These are phyloP conservation scores for Ciborinia camelliae DNA, from an alignment of 2,329 filamentous ascomycete species.

Conservation along the genomic window DNA sequence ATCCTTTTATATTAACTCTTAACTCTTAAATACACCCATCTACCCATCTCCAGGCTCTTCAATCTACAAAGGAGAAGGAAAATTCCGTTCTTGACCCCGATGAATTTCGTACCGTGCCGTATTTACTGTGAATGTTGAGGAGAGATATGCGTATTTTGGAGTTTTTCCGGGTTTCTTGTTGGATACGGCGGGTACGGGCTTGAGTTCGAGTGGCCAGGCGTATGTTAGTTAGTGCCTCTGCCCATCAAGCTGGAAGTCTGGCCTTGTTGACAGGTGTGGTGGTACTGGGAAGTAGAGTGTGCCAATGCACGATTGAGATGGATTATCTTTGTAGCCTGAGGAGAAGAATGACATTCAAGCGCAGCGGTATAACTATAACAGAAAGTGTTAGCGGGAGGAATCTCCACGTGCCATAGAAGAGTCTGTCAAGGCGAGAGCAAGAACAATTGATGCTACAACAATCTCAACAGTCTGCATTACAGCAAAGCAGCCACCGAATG, in stretches of 20 bases:
- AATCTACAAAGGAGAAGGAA: no score
- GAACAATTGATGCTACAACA: no score
- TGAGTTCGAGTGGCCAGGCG: conserved; percentile 21
- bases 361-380: conserved; percentile 25
- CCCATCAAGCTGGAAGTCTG: conserved; percentile 88
- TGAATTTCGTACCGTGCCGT: no score
- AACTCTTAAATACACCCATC: no score
- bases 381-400: conserved; percentile 29
- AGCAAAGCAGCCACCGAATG: conserved; percentile 57
- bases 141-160: conserved; percentile 41
- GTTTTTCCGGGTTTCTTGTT: conserved; percentile 37
- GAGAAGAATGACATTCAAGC: conserved; percentile 28
- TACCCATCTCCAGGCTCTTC: no score
- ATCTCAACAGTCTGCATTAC: conserved; percentile 53
- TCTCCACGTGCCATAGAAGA: background rate
- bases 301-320: conserved; percentile 41
- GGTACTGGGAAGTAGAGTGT: conserved; percentile 67
- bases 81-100: no score
- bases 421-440: no score
- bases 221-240: conserved; percentile 55
- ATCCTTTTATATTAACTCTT: no score
- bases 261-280: conserved; percentile 79
- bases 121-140: no score
- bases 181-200: conserved; percentile 21
- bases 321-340: conserved; percentile 35